These are phyloP conservation scores for Sonneratia caseolaris DNA, from an alignment of 345 rosid genomes.

Conservation along the genomic window DNA sequence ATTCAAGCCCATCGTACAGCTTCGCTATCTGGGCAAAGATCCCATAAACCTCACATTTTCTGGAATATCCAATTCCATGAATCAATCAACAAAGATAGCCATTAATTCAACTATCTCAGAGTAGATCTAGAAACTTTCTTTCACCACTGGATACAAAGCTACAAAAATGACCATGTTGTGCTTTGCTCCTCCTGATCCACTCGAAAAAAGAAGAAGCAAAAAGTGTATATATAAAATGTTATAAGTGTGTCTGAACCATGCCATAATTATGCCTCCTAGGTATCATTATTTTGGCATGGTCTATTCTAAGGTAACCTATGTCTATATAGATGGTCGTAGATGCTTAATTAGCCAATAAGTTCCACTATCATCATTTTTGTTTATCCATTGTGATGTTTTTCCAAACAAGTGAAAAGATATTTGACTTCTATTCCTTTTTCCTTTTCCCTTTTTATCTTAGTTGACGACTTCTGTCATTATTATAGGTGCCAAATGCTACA, in stretches of 20 bases:
- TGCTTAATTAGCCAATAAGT: no score
- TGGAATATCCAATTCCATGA: conserved; percentile 73
- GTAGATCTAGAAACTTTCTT: conserved; percentile 75
- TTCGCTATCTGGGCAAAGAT: conserved; percentile 61
- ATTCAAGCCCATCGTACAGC: conserved; percentile 72
- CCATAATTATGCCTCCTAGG: not conserved
- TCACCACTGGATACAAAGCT: conserved; percentile 64
- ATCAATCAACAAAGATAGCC: conserved; percentile 70
- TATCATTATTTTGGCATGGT: no score
- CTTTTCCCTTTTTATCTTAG: no score
- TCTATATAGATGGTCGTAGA: no score
- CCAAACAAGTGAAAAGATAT: no score
- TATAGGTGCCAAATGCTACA: not conserved
- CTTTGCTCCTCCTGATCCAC: conserved; percentile 39
- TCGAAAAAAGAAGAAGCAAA: not conserved
- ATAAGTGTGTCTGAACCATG: no score
- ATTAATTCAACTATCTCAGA: conserved; percentile 71
- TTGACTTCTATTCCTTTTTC: no score
- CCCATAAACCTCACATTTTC: conserved; percentile 74
- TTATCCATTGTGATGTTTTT: no score
- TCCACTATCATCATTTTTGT: no score
- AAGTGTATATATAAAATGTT: no score
- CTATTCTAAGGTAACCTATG: no score
- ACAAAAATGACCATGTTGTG: conserved; percentile 57
- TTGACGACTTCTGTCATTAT: not conserved